Percentiles rank a stretch among this genome's conserved stretches.
phyloP scores from a whole-genome alignment of 305 asterid genomes.

The Petunia hybrid region DNA sequence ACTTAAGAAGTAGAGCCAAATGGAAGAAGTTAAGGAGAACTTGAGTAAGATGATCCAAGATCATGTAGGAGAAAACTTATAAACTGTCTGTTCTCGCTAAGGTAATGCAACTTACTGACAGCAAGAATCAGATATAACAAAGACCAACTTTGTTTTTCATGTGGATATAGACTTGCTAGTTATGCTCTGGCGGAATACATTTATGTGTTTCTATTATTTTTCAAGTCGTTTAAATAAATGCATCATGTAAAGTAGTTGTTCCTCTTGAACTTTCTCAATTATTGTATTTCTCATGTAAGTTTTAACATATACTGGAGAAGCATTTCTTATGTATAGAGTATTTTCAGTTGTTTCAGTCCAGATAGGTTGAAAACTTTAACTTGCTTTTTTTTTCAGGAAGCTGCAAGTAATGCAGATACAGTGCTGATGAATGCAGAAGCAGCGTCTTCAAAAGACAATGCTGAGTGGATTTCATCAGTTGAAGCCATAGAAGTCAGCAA shows the following conservation, averaged over 20 bases:
- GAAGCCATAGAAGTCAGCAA: conserved; percentile 51
- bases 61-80: conserved; percentile 19
- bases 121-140: conserved; percentile 23
- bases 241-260: conserved; percentile 8
- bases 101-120: conserved; percentile 11
- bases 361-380: conserved; percentile 25
- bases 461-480: conserved; percentile 44
- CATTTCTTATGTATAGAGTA: conserved; percentile 26
- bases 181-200: neutral
- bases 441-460: conserved; percentile 43
- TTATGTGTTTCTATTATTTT: conserved; percentile 9
- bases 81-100: neutral
- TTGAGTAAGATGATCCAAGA: neutral
- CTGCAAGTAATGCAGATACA: conserved; percentile 49
- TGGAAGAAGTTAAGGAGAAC: conserved; percentile 19
- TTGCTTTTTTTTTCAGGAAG: conserved; percentile 44
- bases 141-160: neutral
- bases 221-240: neutral
- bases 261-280: neutral
- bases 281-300: conserved; percentile 23
- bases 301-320: conserved; percentile 16
- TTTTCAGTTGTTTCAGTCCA: conserved; percentile 12
- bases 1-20: conserved; percentile 23
- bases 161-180: conserved; percentile 26
- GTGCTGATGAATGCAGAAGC: conserved; percentile 48